Conservation (phyloP, 78 protist genomes). For the Salpingoeca rosetta region DNA sequence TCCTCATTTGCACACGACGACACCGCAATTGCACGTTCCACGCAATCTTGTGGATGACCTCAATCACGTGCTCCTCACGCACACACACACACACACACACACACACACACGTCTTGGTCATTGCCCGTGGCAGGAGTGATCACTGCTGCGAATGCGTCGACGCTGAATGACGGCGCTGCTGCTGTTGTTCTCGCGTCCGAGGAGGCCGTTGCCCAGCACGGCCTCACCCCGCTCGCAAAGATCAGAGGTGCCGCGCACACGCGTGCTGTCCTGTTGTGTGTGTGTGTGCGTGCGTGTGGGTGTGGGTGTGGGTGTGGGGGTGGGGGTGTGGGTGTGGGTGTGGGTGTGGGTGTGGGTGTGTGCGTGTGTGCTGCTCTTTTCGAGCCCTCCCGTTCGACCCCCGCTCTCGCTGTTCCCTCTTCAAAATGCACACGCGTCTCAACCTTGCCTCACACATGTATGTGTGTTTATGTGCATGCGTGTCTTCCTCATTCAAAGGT, state of each 20-base stretch:
- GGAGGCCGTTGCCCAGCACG: constrained; percentile 36
- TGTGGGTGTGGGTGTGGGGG: no score
- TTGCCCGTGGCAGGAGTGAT: constrained; percentile 49
- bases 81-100: no score
- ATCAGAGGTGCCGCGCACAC: constrained; percentile 1
- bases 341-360: no score
- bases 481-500: constrained; percentile 23
- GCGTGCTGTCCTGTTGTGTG: constrained; percentile 12
- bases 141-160: constrained; percentile 92
- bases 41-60: no score
- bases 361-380: no score
- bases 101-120: neutral
- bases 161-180: constrained; percentile 92
- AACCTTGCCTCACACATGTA: neutral
- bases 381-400: neutral
- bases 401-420: neutral
- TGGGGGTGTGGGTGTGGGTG: neutral
- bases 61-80: no score
- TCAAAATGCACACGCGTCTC: neutral
- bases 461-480: neutral
- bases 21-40: no score
- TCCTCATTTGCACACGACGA: no score
- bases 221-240: constrained; percentile 67
- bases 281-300: neutral
- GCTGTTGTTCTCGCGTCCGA: constrained; percentile 69